Evolutionary conservation across 257 asterid genomes (phyloP).

Genomic region (Eucommia ulmoides): DNA sequence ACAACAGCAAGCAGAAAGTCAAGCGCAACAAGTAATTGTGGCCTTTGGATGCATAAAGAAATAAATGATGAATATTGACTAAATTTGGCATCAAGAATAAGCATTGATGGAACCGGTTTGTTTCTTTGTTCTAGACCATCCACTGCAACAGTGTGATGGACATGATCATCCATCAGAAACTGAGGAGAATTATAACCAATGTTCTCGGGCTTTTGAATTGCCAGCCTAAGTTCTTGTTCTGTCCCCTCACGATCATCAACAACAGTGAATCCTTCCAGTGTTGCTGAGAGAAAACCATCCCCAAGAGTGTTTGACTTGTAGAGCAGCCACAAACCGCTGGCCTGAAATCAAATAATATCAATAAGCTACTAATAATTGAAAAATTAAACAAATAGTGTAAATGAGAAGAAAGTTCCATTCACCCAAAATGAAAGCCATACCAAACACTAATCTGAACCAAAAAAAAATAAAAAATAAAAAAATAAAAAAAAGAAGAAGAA

Average conservation of each 20-base stretch:
- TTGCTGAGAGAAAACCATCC: slow-evolving; percentile 74
- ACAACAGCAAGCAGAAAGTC: slow-evolving; percentile 82
- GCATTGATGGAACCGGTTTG: slow-evolving; percentile 64
- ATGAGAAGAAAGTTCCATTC: no score
- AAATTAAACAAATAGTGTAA: not conserved
- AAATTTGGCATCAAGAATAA: slow-evolving; percentile 78
- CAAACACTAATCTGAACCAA: no score
- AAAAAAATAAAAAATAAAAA: no score
- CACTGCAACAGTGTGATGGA: slow-evolving; percentile 15
- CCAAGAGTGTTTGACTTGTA: slow-evolving; percentile 60
- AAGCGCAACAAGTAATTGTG: slow-evolving; percentile 89
- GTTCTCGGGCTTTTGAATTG: slow-evolving; percentile 68
- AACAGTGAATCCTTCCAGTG: slow-evolving; percentile 68
- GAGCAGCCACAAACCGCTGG: slow-evolving; percentile 76
- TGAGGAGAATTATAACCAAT: slow-evolving; percentile 31
- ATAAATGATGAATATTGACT: slow-evolving; percentile 41
- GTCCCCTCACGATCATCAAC: slow-evolving; percentile 94
- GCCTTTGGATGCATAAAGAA: slow-evolving; percentile 89
- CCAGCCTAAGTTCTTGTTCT: slow-evolving; percentile 82
- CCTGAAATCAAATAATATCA: slow-evolving; percentile 34
- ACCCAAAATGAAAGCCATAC: no score
- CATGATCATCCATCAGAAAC: slow-evolving; percentile 19
- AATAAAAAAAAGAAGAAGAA: slow-evolving; percentile 11
- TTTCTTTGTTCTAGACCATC: slow-evolving; percentile 26
- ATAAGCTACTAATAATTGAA: slow-evolving; percentile 9